Evolutionary conservation across 495 filamentous ascomycete genomes (phyloP), one percentile per base, ranked within the genome.

Genomic region (Niebla homalea): DNA sequence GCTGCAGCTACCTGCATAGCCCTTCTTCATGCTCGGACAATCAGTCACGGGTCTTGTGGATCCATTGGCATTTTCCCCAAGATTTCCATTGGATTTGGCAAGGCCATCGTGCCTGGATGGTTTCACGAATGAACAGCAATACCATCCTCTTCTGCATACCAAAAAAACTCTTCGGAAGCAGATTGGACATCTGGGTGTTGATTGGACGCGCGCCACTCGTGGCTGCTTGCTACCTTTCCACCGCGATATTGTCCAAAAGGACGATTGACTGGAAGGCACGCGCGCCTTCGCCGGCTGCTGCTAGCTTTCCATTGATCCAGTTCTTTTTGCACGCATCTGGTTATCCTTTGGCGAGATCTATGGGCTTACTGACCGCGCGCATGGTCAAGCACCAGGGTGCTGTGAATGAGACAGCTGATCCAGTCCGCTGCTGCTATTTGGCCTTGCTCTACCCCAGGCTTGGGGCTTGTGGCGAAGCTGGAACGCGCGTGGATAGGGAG

Each of bases 1-100:
- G 38, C 46, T 39, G 40, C 52, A 36, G 46, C 46, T 50, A 46
- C 39, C 46, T 54, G 48, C 29, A 16, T 45, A 35, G 51, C 46
- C 22, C 46, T 54, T 41, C 44, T 23, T 35, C 22, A 32, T 32
- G 18, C 26, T 50, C 15, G 4, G 26, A 19, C 5, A 37, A 43
- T 29, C 46, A 43, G 39, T 43, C 18, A 43, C 8, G 47, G 50
- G 39, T 20, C 36, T 10, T 18, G 22, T 22, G 10, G 36, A 22
- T 20, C 18, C 23, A n/a, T 39, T 10, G 44, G 22, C 26, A 5
- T 19, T 20, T n/a, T 19, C 36, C 35, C 35, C n/a, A 12, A 39
- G 19, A 16, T 48, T 26, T 22, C 21, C n/a, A 22, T 16, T 18
- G 45, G 36, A 22, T 16, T 1, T 22, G 12, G 15, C 39, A 14